Evolutionary conservation across 2,329 filamentous ascomycete genomes (phyloP).

Genomic region (Penicillium sp.): DNA sequence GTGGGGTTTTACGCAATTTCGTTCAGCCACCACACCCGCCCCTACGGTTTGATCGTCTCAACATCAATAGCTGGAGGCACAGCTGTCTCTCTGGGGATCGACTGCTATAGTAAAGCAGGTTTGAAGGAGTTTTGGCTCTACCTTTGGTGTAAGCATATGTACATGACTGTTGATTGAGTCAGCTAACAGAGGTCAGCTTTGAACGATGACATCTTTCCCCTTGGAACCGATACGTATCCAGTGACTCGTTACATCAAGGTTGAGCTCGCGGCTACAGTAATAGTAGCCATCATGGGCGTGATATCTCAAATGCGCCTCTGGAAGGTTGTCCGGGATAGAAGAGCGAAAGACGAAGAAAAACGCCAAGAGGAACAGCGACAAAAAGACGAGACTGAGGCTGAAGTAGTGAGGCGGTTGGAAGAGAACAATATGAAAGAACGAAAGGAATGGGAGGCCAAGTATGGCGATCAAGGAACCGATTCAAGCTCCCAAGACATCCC

Average conservation of each 20-base stretch:
- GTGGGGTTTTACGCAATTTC: constrained; percentile 73
- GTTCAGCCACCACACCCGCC: constrained; percentile 76
- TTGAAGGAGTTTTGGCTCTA: constrained; percentile 97
- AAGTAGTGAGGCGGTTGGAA: constrained; percentile 66
- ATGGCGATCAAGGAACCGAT: constrained; percentile 60
- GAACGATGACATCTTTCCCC: constrained; percentile 79
- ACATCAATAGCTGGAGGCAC: constrained; percentile 85
- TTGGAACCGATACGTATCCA: constrained; percentile 77
- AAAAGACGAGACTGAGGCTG: constrained; percentile 69
- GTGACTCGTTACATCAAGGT: constrained; percentile 85
- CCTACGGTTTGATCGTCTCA: constrained; percentile 75
- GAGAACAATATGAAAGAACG: constrained; percentile 51
- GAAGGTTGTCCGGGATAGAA: constrained; percentile 70
- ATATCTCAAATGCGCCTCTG: constrained; percentile 86
- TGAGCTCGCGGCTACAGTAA: constrained; percentile 77
- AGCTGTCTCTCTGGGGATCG: constrained; percentile 78
- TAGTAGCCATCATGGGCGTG: constrained; percentile 75
- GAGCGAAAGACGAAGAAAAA: constrained; percentile 52
- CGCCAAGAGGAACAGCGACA: constrained; percentile 59
- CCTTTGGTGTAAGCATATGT: constrained; percentile 68
- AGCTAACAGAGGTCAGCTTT: constrained; percentile 53
- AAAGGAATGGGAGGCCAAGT: constrained; percentile 74
- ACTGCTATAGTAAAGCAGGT: constrained; percentile 88
- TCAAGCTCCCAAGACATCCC: constrained; percentile 25
- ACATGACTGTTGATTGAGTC: background rate